Percentiles rank a stretch among this genome's conserved stretches.
phyloP scores from a whole-genome alignment of 768 basidiomycete genomes.

The Suillus alpinus region DNA sequence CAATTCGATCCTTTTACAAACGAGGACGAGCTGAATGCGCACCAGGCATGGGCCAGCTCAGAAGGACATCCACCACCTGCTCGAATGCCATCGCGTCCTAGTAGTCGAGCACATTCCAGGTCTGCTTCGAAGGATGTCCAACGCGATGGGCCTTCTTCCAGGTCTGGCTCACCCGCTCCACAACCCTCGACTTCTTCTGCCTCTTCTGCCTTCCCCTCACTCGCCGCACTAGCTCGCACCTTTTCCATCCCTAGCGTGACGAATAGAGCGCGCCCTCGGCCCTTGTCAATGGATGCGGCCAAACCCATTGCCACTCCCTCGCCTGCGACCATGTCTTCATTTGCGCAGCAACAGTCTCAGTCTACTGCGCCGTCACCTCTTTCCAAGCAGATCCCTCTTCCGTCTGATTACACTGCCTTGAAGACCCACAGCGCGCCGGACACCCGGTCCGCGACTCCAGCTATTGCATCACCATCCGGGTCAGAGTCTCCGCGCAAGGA shows the following conservation, averaged over 20 bases:
- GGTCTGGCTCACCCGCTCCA: constrained; percentile 26
- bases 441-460: constrained; percentile 25
- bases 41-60: constrained; percentile 61
- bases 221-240: constrained; percentile 64
- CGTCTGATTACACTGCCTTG: background rate
- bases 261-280: constrained; percentile 42
- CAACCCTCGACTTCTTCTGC: constrained; percentile 8
- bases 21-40: constrained; percentile 55
- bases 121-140: constrained; percentile 10
- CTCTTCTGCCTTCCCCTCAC: constrained; percentile 52
- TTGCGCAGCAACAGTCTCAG: constrained; percentile 33
- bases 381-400: constrained; percentile 8
- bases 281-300: constrained; percentile 60
- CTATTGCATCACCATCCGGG: constrained; percentile 16
- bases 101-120: constrained; percentile 7
- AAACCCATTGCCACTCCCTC: constrained; percentile 58
- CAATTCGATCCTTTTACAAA: constrained; percentile 71
- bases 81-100: constrained; percentile 25
- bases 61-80: constrained; percentile 60
- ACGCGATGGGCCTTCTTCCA: constrained; percentile 5
- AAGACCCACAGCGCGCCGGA: constrained; percentile 14
- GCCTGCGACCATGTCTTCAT: constrained; percentile 55
- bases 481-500: constrained; percentile 35
- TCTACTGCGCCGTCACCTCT: constrained; percentile 8
- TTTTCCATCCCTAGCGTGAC: constrained; percentile 52